Evolutionary conservation across 176 grass and related monocot genomes (phyloP), one percentile per base, ranked within the genome.

Genomic region (Oryza glumipatula): DNA sequence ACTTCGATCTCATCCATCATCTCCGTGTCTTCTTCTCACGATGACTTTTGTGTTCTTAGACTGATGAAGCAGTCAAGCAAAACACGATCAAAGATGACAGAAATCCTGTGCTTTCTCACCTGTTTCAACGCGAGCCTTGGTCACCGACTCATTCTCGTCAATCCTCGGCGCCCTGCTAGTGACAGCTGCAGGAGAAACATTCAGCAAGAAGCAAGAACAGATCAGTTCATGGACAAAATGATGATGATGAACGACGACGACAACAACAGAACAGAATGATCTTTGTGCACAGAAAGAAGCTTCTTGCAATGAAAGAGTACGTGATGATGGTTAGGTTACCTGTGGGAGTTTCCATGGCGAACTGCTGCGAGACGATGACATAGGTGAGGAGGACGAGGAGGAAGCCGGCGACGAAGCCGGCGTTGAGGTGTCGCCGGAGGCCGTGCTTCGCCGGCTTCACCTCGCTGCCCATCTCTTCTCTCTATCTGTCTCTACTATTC

Each of bases 371-470:
- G 51, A 91, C 76, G 43, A 87, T 58, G 85, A 85, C 41, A 52
- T 96, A 96, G 52, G 94, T 91, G 74, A 95, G 47, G 16, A 96
- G 78, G 19, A 96, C 76, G 44, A 96, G 80, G 81, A 96, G 77
- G 80, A 96, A 89, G 3, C 91, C 94, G 11, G 77, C 68, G 67
- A 80, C 73, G 85, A 95, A 95, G 24, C 86, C 83, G 47, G 82
- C 17, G 64, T 87, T 88, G 60, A 91, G 68, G 60, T 75, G 73
- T 38, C 84, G 67, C 77, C 10, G 88, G 13, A 78, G 9, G 3
- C 60, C 54, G 2, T 9, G 39, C 64, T 69, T 84, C 16, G 61
- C 54, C 10, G 44, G 72, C 85, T 80, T 88, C 85, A 71, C 72
- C 76, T 89, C 79, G 81, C 65, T 51, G 10, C 84, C 80, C 85